Base-by-base conservation (phyloP, 2,329 filamentous ascomycete genomes). In the Alternaria infectoria region DNA sequence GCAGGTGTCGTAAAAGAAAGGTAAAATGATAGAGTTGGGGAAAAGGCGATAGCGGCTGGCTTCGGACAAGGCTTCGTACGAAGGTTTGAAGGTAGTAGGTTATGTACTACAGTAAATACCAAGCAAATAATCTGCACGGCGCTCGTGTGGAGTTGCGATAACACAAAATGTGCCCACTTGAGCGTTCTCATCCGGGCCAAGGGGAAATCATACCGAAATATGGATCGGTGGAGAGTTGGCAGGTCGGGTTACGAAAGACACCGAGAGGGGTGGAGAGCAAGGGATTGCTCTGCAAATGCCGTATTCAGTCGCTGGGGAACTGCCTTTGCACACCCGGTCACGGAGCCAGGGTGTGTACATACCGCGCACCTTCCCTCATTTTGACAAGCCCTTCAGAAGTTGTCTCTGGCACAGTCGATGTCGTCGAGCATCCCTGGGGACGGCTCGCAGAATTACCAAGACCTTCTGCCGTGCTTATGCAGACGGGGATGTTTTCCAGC, bases 151-250 rank as follows among this genome's bases (percentile, higher is more conserved):
- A 58, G 19, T 45, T 45, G 55, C 32, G 50, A 43, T 49, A 50
- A 43, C 28, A 52, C 59, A 50, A 32, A 49, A 59, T 23, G 43
- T 49, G 10, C 59, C 54, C 46, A 57, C 30, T 13, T n/a, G 28
- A 52, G 30, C 28, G 19, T 36, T 23, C 26, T 23, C 25, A 49
- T 15, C 17, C 30, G n/a, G 30, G 59, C 59, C 59, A 62, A 62
- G 54, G 23, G 40, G 15, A 21, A 62, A 54, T 54, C 56, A 50
- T 62, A 57, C 59, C 36, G 51, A 32, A 46, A 47, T 50, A 50
- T 62, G 55, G 55, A 54, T 25, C 54, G 21, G 47, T 57, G 54
- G 54, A 54, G 30, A 40, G 47, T 47, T 43, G 25, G 13, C 17
- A 59, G 21, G 13, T 25, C 23, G 25, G 55, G 40, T 52, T 47